phyloP scores from a whole-genome alignment of 1,284 basidiomycete species.

The Peniophora sp. region DNA sequence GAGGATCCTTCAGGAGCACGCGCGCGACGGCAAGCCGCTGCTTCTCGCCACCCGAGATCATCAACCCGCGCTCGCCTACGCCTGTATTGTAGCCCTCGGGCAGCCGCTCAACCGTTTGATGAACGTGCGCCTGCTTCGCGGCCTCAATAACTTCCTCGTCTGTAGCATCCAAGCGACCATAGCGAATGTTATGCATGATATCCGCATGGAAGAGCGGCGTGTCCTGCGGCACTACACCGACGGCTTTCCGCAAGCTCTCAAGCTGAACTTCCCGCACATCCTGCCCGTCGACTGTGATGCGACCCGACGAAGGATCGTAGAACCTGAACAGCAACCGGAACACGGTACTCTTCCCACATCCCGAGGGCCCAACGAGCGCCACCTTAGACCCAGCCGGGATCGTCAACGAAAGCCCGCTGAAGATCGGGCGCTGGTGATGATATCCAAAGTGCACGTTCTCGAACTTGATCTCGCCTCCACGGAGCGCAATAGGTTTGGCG shows the following conservation, averaged over 20 bases:
- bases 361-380: constrained; percentile 93
- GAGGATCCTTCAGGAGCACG: constrained; percentile 88
- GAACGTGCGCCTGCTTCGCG: constrained; percentile 82
- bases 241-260: constrained; percentile 62
- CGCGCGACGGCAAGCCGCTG: constrained; percentile 93
- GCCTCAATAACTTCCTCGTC: constrained; percentile 87
- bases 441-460: constrained; percentile 92
- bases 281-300: constrained; percentile 84
- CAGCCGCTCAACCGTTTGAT: constrained; percentile 71
- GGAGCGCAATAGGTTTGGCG: constrained; percentile 63
- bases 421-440: constrained; percentile 86
- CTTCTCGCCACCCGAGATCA: constrained; percentile 98
- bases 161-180: constrained; percentile 82
- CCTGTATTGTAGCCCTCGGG: constrained; percentile 86
- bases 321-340: constrained; percentile 93
- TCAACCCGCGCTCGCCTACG: constrained; percentile 93
- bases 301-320: constrained; percentile 80
- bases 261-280: constrained; percentile 74
- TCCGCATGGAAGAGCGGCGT: constrained; percentile 96
- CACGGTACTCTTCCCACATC: constrained; percentile 97
- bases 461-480: constrained; percentile 86
- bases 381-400: constrained; percentile 95
- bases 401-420: constrained; percentile 82
- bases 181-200: constrained; percentile 91
- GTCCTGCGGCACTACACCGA: constrained; percentile 97